Evolutionary conservation across 2,329 filamentous ascomycete genomes (phyloP), one percentile per base, ranked within the genome.

Genomic region (Xylariaceae sp.): DNA sequence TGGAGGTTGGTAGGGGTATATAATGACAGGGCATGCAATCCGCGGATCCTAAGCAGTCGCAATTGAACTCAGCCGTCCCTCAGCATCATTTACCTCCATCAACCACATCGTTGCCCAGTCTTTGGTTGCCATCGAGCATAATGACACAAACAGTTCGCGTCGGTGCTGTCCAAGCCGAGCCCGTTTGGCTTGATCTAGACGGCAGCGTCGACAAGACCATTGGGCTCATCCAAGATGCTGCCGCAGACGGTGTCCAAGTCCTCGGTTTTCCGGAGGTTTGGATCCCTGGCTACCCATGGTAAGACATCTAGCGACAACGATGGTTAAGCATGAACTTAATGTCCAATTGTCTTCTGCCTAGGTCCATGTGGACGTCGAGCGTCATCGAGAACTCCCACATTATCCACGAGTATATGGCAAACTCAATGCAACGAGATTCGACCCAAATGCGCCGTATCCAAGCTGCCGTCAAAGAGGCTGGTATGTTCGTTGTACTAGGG

Each of bases 181-280:
- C 80, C 0, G 71, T 67, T 2, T 84, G 79, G 79, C 67, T 84
- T 6, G 75, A 85, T 54, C 69, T 84, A 2, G 64, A 72, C 6
- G 73, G 60, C 0, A 68, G 71, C 2, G 73, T 83, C 1, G 58
- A 69, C 2, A 84, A 84, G 58, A 81, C 80, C 6, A 75, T 76
- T 53, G 56, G 63, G 0, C 67, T 83, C 40, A 82, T 85, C 51
- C 61, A 68, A 29, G 72, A 79, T 53, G 81, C 81, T 1, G 74
- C 74, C 1, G 51, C 62, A 5, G 71, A 75, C 35, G 75, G 73
- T 1, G 77, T 77, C 2, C 69, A 79, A 46, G 63, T 85, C n/a
- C 56, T 85, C 4, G 68, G 71, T 0, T 80, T 80, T 42, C 73
- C 76, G 0, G 75, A 79, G 58, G 69, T 70, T 27, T 79, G 72